Base-by-base conservation (phyloP, 495 filamentous ascomycete genomes). In the Penicillium herquei region DNA sequence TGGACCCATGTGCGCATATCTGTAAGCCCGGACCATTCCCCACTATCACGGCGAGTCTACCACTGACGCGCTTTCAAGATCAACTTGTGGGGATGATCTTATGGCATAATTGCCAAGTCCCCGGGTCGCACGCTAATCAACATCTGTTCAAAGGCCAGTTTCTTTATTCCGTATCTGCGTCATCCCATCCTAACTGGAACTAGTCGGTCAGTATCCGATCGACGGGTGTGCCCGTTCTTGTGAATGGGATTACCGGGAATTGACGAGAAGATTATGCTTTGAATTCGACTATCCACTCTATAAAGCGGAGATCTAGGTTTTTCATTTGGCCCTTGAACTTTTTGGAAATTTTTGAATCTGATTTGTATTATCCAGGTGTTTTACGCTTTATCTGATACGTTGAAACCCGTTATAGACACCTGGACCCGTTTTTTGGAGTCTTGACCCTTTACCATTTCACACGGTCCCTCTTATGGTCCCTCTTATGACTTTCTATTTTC, bases 261-360 rank as follows among this genome's bases (percentile, higher is more conserved):
- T 26, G 2, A 26, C 4, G 21, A 26, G 21, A 37, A 37, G 1
- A 2, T 48, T 44, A 32, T 44, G 16, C 14, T 11, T 21, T 39
- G 26, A 39, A 39, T 13, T 40, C 17, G 35, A 39, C n/a, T 12
- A 3, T 54, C 39, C 39, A 57, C 42, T 59, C 40, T 56, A 59
- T 59, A 41, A 58, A 59, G 56, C 60, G 56, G 60, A 58, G 56
- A 40, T 45, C 51, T 47, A 34, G 44, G 47, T 61, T 60, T 60
- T 42, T 14, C 11, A 47, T 52, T n/a, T n/a, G n/a, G n/a, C n/a
- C n/a, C n/a, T n/a, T n/a, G n/a, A n/a, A n/a, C n/a, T n/a, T n/a
- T n/a, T n/a, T n/a, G n/a, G n/a, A n/a, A n/a, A n/a, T n/a, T 39
- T 6, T 39, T 10, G 9, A 39, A 43, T 43, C 12, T 37, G 34